phyloP scores from a whole-genome alignment of 768 basidiomycete genomes.

The Leccinum subgranulosum region DNA sequence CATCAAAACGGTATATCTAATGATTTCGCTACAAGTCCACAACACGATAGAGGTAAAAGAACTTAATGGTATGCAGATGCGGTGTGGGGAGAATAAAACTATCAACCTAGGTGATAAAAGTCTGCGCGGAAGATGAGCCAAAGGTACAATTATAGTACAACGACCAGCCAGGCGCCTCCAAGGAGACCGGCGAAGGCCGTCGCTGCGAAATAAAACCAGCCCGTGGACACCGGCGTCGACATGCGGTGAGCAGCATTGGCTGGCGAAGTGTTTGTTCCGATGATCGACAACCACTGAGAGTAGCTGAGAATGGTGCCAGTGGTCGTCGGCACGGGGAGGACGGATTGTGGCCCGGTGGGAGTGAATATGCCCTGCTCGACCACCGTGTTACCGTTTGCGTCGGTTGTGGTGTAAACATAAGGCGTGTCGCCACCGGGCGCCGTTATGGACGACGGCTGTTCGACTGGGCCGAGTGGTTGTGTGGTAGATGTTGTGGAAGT shows the following conservation, averaged over 20 bases:
- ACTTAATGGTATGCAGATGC: constrained; percentile 16
- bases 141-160: constrained; percentile 10
- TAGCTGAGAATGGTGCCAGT: constrained; percentile 29
- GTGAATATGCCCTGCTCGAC: constrained; percentile 27
- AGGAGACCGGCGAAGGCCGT: constrained; percentile 23
- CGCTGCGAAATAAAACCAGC: constrained; percentile 28
- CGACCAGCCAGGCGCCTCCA: constrained; percentile 33
- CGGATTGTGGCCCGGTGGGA: constrained; percentile 29
- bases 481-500: constrained; percentile 20
- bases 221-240: constrained; percentile 17
- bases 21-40: constrained; percentile 4
- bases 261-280: constrained; percentile 30
- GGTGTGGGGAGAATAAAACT: constrained; percentile 5
- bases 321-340: constrained; percentile 24
- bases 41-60: constrained; percentile 3
- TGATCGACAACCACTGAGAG: constrained; percentile 27
- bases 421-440: constrained; percentile 47
- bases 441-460: constrained; percentile 41
- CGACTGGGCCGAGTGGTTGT: constrained; percentile 41
- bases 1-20: constrained; percentile 6
- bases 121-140: too few relatives aligned
- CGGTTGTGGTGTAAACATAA: constrained; percentile 47
- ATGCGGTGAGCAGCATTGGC: constrained; percentile 25
- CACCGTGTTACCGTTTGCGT: constrained; percentile 29
- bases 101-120: background rate